phyloP scores from a whole-genome alignment of 495 filamentous ascomycete species.

The Letharia columbiana region DNA sequence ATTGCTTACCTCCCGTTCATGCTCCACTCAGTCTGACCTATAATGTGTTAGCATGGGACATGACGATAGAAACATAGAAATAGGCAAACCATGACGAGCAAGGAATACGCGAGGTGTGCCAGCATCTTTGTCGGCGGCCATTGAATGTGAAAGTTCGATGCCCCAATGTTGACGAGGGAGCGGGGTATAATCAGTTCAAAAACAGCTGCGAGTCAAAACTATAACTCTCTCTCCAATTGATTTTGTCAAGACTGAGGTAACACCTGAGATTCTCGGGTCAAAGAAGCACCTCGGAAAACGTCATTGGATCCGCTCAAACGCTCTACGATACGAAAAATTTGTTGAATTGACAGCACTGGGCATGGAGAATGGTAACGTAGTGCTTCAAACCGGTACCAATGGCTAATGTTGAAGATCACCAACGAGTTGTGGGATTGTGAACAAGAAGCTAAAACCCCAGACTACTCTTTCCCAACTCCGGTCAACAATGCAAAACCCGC shows the following conservation, averaged over 20 bases:
- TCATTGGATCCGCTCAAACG: not conserved
- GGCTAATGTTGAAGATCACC: not conserved
- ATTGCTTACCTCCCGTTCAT: not conserved
- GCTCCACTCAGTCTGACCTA: not conserved
- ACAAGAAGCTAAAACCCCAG: not conserved
- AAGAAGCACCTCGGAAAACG: not conserved
- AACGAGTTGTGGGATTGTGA: not conserved
- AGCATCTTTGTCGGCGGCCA: conserved; percentile 11
- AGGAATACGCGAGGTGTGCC: conserved; percentile 36
- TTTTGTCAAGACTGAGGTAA: not conserved
- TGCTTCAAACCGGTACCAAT: not conserved
- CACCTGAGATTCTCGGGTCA: not conserved
- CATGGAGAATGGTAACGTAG: not conserved
- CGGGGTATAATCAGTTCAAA: not conserved
- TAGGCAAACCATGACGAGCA: conserved; percentile 29
- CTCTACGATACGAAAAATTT: not conserved
- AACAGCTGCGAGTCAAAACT: not conserved
- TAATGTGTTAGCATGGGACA: not conserved
- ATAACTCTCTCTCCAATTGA: not conserved
- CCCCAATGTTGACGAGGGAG: not conserved
- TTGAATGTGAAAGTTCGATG: not conserved
- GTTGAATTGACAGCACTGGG: not conserved
- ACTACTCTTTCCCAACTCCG: not conserved
- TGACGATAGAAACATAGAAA: not conserved
- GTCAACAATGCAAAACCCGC: not conserved